These are phyloP conservation scores for Cutaneotrichosporon dermatis DNA, from an alignment of 1,284 basidiomycete genomes.

Conservation along the genomic window DNA sequence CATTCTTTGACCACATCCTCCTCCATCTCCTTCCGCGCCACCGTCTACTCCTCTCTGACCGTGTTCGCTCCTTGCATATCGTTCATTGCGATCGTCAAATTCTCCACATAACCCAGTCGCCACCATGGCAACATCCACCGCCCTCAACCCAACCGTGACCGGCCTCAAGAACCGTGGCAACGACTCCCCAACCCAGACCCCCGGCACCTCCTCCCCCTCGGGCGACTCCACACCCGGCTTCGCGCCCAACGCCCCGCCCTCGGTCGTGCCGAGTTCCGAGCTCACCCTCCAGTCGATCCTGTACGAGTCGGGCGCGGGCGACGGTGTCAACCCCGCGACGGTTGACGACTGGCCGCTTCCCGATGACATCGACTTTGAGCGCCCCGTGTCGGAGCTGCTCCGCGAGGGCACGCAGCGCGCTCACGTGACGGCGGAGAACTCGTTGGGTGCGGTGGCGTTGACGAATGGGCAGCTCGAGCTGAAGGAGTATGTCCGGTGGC, in stretches of 20 bases:
- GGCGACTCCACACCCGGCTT: constrained; percentile 2
- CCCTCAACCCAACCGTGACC: neutral
- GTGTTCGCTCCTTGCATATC: no score
- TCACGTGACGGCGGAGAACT: constrained; percentile 62
- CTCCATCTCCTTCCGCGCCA: no score
- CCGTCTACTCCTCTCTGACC: no score
- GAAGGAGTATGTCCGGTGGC: constrained; percentile 64
- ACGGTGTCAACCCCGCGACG: constrained; percentile 5
- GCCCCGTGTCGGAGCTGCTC: constrained; percentile 51
- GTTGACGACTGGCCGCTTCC: constrained; percentile 29
- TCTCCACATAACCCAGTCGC: no score
- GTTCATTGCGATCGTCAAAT: no score
- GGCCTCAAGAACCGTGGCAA: neutral
- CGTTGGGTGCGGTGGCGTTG: constrained; percentile 59
- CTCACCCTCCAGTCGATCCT: constrained; percentile 10
- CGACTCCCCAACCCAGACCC: neutral
- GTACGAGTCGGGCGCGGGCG: constrained; percentile 8
- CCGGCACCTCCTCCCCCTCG: neutral
- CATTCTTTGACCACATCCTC: no score
- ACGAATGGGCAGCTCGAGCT: constrained; percentile 60
- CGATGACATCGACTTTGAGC: constrained; percentile 39
- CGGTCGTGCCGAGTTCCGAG: constrained; percentile 1
- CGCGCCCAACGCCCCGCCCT: constrained; percentile 16
- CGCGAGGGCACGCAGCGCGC: constrained; percentile 58
- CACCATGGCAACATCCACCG: neutral